phyloP scores from a whole-genome alignment of 1,284 basidiomycete genomes.

The Chalciporus sp. region DNA sequence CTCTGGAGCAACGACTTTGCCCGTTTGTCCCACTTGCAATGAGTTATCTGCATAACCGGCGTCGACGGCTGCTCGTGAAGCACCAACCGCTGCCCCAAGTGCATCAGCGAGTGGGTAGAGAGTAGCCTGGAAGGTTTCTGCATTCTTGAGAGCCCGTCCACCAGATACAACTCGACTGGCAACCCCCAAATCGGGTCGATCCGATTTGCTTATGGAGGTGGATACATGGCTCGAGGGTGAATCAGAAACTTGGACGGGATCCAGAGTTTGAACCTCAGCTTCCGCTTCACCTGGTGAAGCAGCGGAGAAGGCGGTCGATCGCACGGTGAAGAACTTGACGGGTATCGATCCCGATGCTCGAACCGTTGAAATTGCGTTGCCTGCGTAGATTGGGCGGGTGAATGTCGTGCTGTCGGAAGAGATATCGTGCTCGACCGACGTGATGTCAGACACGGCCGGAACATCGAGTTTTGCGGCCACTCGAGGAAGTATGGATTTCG shows the following conservation, averaged over 20 bases:
- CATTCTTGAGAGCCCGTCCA: conserved; percentile 93
- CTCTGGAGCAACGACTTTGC: conserved; percentile 94
- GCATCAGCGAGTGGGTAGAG: conserved; percentile 91
- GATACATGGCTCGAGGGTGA: conserved; percentile 76
- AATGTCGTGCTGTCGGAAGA: conserved; percentile 77
- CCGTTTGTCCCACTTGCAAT: conserved; percentile 98
- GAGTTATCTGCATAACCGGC: conserved; percentile 99
- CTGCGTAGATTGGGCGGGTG: conserved; percentile 95
- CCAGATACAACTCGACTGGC: conserved; percentile 93
- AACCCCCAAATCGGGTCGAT: conserved; percentile 90
- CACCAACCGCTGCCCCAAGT: conserved; percentile 94
- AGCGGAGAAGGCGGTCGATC: conserved; percentile 91
- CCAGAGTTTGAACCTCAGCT: conserved; percentile 61
- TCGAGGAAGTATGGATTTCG: conserved; percentile 75
- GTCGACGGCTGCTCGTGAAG: conserved; percentile 96
- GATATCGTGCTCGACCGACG: conserved; percentile 76
- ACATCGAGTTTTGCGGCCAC: conserved; percentile 87
- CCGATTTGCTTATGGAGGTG: conserved; percentile 88
- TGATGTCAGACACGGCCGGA: conserved; percentile 90
- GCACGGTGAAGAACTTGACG: conserved; percentile 94
- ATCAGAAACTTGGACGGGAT: conserved; percentile 67
- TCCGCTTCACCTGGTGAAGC: conserved; percentile 55
- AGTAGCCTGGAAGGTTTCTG: conserved; percentile 87
- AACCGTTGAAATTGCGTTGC: conserved; percentile 95
- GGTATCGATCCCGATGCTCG: conserved; percentile 73